These are phyloP conservation scores for Linderniella brevidens DNA, from an alignment of 257 asterid species.

Conservation along the genomic window DNA sequence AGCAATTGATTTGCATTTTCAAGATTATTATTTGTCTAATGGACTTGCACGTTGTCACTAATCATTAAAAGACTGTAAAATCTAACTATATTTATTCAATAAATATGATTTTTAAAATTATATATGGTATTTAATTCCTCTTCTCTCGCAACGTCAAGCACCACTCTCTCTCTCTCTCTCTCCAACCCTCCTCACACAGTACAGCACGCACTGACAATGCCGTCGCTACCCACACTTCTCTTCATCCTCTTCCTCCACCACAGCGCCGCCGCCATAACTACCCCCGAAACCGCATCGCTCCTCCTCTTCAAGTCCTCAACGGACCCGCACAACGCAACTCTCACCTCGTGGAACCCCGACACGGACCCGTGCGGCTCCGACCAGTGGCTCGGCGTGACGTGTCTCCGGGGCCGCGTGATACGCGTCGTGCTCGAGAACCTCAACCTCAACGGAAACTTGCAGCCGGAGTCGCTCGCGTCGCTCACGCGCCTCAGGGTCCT, in stretches of 20 bases:
- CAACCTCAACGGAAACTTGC: slow-evolving; percentile 18
- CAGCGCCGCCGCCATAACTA: slow-evolving; percentile 14
- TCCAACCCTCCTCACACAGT: not conserved
- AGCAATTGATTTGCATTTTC: too few species aligned
- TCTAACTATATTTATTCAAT: too few species aligned
- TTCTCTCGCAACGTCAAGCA: not conserved
- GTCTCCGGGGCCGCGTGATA: slow-evolving; percentile 29
- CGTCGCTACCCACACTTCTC: too few species aligned
- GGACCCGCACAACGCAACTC: slow-evolving; percentile 19
- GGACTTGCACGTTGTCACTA: too few species aligned
- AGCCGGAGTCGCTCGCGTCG: slow-evolving; percentile 14
- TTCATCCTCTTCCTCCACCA: slow-evolving; percentile 11
- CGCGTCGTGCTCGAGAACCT: slow-evolving; percentile 38
- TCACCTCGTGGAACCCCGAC: slow-evolving; percentile 29
- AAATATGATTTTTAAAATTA: too few species aligned
- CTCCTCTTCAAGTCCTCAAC: slow-evolving; percentile 30
- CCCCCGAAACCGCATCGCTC: slow-evolving; percentile 32
- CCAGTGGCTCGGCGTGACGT: slow-evolving; percentile 36
- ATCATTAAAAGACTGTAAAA: too few species aligned
- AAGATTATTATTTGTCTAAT: too few species aligned
- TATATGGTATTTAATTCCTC: too few species aligned
- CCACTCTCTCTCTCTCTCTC: slow-evolving; percentile 8
- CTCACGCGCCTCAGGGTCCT: slow-evolving; percentile 33
- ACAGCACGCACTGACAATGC: too few species aligned
- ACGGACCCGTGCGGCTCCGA: slow-evolving; percentile 23